These are phyloP conservation scores for Hypoxylon sp. DNA, from an alignment of 2,329 filamentous ascomycete genomes.

Conservation along the genomic window DNA sequence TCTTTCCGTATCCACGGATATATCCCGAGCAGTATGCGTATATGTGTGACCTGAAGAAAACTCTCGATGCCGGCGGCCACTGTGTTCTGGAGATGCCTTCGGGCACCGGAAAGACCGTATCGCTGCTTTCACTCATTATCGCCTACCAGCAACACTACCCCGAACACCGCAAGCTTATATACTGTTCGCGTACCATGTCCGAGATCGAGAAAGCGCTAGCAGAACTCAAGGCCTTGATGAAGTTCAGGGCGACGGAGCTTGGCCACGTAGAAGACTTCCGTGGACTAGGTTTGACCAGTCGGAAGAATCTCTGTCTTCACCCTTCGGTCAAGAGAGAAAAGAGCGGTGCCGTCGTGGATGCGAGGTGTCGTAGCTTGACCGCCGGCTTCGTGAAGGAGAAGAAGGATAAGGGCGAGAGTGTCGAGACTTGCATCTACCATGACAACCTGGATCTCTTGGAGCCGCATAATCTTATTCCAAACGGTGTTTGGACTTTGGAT, in stretches of 20 bases:
- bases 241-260: constrained; percentile 90
- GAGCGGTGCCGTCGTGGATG: constrained; percentile 93
- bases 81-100: constrained; percentile 99
- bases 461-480: constrained; percentile 92
- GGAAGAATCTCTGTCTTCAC: constrained; percentile 97
- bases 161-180: constrained; percentile 95
- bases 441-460: constrained; percentile 98
- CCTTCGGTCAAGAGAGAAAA: constrained; percentile 97
- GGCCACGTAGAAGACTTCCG: constrained; percentile 93
- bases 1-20: constrained; percentile 60
- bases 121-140: constrained; percentile 92
- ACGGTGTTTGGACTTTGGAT: constrained; percentile 96
- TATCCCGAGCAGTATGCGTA: constrained; percentile 80
- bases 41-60: constrained; percentile 89
- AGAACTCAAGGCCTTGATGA: constrained; percentile 93
- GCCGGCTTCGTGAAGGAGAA: constrained; percentile 98
- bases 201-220: constrained; percentile 98
- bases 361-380: constrained; percentile 94
- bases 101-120: constrained; percentile 97
- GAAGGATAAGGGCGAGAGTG: constrained; percentile 93
- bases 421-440: constrained; percentile 95
- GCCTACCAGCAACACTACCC: constrained; percentile 96
- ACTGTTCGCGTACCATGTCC: constrained; percentile 99
- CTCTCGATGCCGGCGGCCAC: constrained; percentile 93
- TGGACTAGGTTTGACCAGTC: constrained; percentile 91